Evolutionary conservation across 257 asterid genomes (phyloP), one percentile per base, ranked within the genome.

Genomic region (Verbascum thapsus): DNA sequence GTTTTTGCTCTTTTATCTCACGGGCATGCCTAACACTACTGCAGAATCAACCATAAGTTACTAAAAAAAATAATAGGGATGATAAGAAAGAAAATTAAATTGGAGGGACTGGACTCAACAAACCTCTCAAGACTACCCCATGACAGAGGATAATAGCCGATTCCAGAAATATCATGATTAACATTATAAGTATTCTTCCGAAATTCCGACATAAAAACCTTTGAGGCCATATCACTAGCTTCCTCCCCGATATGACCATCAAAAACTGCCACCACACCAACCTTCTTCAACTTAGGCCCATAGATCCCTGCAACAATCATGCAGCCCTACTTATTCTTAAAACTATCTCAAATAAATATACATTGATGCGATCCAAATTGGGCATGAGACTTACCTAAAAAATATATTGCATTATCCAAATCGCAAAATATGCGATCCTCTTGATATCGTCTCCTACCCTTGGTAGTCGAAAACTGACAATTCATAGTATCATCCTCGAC

Each of bases 191-290:
- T 3, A 10, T n/a, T 43, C 6, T 11, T 0, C 8, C 3, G 3
- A 1, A 43, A 4, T 12, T 7, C 5, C 18, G 13, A 17, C 8
- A 10, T 8, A 18, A 43, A n/a, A 43, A 2, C 0, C 50, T 2
- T 7, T 2, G 50, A 43, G 50, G 50, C 50, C 18, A 43, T 2
- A 3, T 43, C 12, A 13, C 50, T 12, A n/a, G 50, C 50, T 43
- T 43, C 50, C 6, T 3, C 19, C 48, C 15, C 48, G 2, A 42
- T 9, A 13, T n/a, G 50, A 43, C 50, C 50, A 43, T 43, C 50
- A 13, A 43, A 43, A 43, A 43, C 50, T 43, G 50, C 50, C 50
- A n/a, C 50, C 50, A 43, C 8, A 43, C 8, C 50, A 43, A 43
- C 50, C 50, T 43, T 43, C 19, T 11, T 18, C 50, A 43, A 1